Evolutionary conservation across 2,329 filamentous ascomycete genomes (phyloP).

Genomic region (Bimuria novae-zelandiae): DNA sequence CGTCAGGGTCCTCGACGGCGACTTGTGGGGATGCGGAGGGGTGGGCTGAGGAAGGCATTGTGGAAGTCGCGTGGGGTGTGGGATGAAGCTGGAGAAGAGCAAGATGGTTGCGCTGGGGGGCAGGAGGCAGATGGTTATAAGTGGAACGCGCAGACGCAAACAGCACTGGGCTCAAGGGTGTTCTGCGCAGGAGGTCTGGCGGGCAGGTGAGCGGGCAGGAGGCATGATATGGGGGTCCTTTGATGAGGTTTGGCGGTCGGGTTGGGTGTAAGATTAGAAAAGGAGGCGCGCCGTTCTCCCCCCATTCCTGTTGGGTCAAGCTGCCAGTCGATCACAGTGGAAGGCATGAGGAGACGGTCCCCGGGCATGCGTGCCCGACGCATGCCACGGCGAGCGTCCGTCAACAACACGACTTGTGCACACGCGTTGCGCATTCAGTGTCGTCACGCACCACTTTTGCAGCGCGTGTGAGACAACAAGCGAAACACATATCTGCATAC

Average conservation of each 20-base stretch:
- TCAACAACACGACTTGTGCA: not conserved
- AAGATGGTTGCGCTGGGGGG: constrained; percentile 4
- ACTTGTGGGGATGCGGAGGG: constrained; percentile 9
- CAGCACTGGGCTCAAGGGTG: constrained; percentile 25
- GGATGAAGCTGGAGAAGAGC: constrained; percentile 4
- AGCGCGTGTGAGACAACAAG: too few relatives aligned
- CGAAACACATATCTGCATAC: too few relatives aligned
- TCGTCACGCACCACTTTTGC: too few relatives aligned
- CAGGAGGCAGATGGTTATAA: constrained; percentile 1
- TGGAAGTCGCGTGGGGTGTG: constrained; percentile 9
- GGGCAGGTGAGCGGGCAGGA: constrained; percentile 17
- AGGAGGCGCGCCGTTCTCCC: constrained; percentile 29
- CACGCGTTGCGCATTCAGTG: too few relatives aligned
- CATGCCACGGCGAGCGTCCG: not conserved
- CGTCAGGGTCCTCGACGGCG: constrained; percentile 59
- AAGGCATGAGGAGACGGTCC: not conserved
- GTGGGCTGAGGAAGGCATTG: constrained; percentile 21
- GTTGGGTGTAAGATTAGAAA: constrained; percentile 26
- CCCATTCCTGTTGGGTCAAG: constrained; percentile 11
- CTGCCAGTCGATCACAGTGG: constrained; percentile 8
- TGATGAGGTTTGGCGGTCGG: constrained; percentile 17
- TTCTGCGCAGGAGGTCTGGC: constrained; percentile 29
- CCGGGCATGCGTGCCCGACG: not conserved
- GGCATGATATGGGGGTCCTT: constrained; percentile 36
- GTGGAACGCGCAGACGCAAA: constrained; percentile 20